Conservation (phyloP, 2,329 filamentous ascomycete genomes). For the Diaporthe ilicicola region DNA sequence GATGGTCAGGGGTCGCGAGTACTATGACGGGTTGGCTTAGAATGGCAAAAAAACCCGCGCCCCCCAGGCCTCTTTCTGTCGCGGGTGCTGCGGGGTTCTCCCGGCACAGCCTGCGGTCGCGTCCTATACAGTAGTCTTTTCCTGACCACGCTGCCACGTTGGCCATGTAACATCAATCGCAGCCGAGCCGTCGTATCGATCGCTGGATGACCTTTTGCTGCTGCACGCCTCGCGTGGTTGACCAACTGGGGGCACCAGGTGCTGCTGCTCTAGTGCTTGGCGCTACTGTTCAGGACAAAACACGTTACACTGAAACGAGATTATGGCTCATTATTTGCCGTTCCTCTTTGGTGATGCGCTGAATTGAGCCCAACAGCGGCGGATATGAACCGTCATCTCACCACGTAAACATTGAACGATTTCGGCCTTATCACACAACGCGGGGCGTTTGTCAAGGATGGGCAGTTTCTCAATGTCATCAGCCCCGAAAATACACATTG, state of each 20-base stretch:
- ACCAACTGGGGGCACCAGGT: not conserved
- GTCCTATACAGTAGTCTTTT: slow-evolving; percentile 9
- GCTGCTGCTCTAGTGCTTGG: too few species aligned
- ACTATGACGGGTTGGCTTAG: not conserved
- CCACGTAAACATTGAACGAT: not conserved
- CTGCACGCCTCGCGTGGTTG: slow-evolving; percentile 2
- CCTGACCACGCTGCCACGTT: not conserved
- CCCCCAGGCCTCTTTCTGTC: not conserved
- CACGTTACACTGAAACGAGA: not conserved
- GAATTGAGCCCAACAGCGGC: not conserved
- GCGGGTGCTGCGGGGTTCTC: not conserved
- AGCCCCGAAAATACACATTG: too few species aligned
- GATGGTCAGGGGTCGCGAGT: not conserved
- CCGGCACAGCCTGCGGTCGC: not conserved
- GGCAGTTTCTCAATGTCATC: too few species aligned
- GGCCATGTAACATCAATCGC: not conserved
- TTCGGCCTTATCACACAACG: too few species aligned
- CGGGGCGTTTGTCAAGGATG: too few species aligned
- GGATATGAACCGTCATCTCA: not conserved
- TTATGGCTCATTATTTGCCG: not conserved
- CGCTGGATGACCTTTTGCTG: not conserved
- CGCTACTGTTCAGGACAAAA: not conserved
- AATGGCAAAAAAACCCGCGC: not conserved
- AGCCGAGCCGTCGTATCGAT: slow-evolving; percentile 19
- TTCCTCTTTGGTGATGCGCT: not conserved